Base-by-base conservation (phyloP, 176 grass and related monocot species). In the Olyra latifolia region DNA sequence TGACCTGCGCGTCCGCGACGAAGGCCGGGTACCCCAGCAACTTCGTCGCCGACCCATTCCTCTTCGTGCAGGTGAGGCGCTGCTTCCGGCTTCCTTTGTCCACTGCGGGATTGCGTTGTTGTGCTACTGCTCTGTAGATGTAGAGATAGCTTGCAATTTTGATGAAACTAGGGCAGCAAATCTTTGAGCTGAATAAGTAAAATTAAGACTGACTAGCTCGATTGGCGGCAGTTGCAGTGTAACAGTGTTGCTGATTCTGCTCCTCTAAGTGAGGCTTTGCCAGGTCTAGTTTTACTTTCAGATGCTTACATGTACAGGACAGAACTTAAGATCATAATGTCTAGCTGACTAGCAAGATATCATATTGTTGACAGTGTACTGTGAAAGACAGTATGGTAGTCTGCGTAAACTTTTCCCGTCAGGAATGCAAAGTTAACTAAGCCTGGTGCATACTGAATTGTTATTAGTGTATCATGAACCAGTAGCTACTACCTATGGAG, bases 11-110 rank as follows among this genome's bases (percentile, higher is more conserved):
- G n/a, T 28, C 86, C 1, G 46, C 86, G 10, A 95, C 96, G 10
- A 71, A 84, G 1, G 90, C 86, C 32, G 96, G 96, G 22, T 93
- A 76, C 60, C 90, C 96, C 69, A 98, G 92, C 86, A 98, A 98
- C 60, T 98, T 98, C 69, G 90, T 98, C 13, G 92, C 96, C 19
- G 92, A 95, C 71, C 96, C 96, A 1, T 98, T 98, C 79, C 96
- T 98, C 67, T 89, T 86, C 84, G 0, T 93, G 42, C 92, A 91
- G 92, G 96, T 98, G 49, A 75, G 80, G 7, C 29, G 16, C 44
- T 71, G 43, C 23, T 87, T 60, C 67, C 1, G 20, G 0, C 62
- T 38, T 22, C 79, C 19, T 38, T 71, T 3, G 4, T 40, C 53
- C 7, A 6, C n/a, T 13, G 9, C 72, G 15, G 7, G 56, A 54